A percentile compares a stretch with the other conserved stretches of the same genome.
These are phyloP conservation scores for Backusella westeae DNA, from an alignment of 192 early-diverging fungal genomes.

Conservation along the genomic window DNA sequence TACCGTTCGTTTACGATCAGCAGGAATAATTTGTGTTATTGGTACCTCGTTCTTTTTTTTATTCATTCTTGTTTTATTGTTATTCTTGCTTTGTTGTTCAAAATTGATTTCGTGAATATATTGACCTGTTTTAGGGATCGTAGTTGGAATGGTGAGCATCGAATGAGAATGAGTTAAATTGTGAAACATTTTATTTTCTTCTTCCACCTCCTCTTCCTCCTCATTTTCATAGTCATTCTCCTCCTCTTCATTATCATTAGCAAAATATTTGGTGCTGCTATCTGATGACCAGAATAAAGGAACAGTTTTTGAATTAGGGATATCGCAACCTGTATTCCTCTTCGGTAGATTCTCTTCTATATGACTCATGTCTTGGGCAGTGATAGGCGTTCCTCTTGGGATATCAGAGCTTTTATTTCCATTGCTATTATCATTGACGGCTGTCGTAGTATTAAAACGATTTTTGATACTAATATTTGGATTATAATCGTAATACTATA, in stretches of 20 bases:
- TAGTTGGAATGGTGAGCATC: neutral
- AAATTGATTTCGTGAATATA: constrained; percentile 10
- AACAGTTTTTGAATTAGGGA: constrained; percentile 1
- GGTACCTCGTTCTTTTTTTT: constrained; percentile 6
- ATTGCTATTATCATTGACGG: neutral
- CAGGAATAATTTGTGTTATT: neutral
- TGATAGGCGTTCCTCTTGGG: neutral
- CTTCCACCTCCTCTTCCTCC: neutral
- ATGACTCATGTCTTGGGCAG: neutral
- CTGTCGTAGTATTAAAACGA: neutral
- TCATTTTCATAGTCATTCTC: neutral
- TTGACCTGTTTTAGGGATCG: constrained; percentile 9
- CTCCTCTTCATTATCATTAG: neutral
- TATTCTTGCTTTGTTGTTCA: neutral
- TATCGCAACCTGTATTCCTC: neutral
- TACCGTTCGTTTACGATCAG: neutral
- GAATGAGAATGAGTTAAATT: neutral
- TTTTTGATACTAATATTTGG: neutral
- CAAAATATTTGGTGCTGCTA: neutral
- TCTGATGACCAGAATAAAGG: constrained; percentile 2
- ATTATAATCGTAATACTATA: neutral
- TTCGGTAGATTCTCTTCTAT: neutral
- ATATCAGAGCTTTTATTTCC: neutral
- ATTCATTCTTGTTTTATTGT: neutral
- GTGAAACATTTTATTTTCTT: neutral